Base-by-base conservation (phyloP, 225 moss, liverwort and hornwort species). In the Pleurozium schreberi region DNA sequence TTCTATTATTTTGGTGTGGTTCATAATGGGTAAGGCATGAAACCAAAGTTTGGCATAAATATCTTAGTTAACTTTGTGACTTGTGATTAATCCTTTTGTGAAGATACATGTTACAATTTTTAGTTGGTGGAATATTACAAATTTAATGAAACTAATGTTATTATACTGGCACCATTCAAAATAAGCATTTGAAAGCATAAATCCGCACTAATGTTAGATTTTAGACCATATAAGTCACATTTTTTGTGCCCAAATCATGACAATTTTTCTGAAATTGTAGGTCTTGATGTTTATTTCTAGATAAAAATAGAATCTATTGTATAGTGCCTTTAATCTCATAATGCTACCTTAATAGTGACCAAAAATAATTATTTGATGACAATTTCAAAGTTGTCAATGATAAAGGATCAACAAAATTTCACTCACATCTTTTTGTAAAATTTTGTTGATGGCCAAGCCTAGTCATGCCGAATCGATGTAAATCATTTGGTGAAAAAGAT, bases 11-110 rank as follows among this genome's bases (percentile, higher is more conserved):
- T 22, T 68, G 4, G 12, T 0, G 0, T 0, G 0, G n/a, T n/a
- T n/a, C 0, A n/a, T 0, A 2, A 67, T 0, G 6, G 0, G 7
- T 0, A n/a, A n/a, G 4, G 0, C 6, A 38, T 67, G 21, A 22
- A 67, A 11, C 11, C 2, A 7, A 68, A 38, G n/a, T 68, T 12
- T n/a, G 11, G 49, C 49, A n/a, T n/a, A 22, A 6, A 7, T 22
- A 12, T 3, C 22, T 1, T 68, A 68, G n/a, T n/a, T n/a, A n/a
- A n/a, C n/a, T n/a, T 68, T 22, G 12, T 21, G 6, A 7, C 4
- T 0, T 67, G 4, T 21, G n/a, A n/a, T 38, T 21, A 67, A 20
- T 38, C 7, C 22, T 22, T n/a, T 68, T n/a, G 22, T n/a, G 1
- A 22, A n/a, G 12, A n/a, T 68, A 7, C n/a, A 12, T 6, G 2